Base-by-base conservation (phyloP, 2,329 filamentous ascomycete genomes). In the Fusarium sulawesiense region DNA sequence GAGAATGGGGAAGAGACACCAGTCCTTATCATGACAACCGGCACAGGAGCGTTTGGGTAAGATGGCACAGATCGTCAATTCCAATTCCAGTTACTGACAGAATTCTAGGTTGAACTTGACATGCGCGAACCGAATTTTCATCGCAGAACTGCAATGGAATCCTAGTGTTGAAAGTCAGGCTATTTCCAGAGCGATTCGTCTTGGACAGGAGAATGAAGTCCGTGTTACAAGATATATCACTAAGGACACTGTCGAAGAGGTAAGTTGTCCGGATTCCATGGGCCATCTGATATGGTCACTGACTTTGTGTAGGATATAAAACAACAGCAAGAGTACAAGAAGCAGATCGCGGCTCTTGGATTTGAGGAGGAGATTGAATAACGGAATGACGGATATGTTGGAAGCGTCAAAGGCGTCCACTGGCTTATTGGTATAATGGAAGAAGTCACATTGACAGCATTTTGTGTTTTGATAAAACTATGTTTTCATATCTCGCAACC, bases 71-170 rank as follows among this genome's bases (percentile, higher is more conserved):
- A 16, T 3, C 6, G 2, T 1, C 0, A 0, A 1, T 1, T 16
- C 1, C 4, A 0, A 11, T 6, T 1, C 0, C 2, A 16, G 4
- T 4, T 16, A 6, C 10, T 64, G 1, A 63, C 9, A 3, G 0
- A 0, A 0, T 6, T 1, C 2, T 7, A 83, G 84, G 12, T 62
- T 87, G 0, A 86, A 87, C n/a, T 76, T 87, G 5, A 81, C 83
- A 0, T 78, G 78, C 0, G 85, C 85, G 0, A 85, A 82, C 45
- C 79, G 81, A 0, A 80, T 88, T 0, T 85, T 84, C 60, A 81
- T 88, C 4, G 75, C 87, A 0, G 86, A 88, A 51, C 81, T 84
- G 0, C 86, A 88, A 27, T 88, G 85, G 85, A 88, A 87, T 41
- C 85, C 85, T 0, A 82, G 80, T 4, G 81, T 86, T 0, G 86